Base-by-base conservation (phyloP, 345 rosid genomes). In the Aegle marmelos region DNA sequence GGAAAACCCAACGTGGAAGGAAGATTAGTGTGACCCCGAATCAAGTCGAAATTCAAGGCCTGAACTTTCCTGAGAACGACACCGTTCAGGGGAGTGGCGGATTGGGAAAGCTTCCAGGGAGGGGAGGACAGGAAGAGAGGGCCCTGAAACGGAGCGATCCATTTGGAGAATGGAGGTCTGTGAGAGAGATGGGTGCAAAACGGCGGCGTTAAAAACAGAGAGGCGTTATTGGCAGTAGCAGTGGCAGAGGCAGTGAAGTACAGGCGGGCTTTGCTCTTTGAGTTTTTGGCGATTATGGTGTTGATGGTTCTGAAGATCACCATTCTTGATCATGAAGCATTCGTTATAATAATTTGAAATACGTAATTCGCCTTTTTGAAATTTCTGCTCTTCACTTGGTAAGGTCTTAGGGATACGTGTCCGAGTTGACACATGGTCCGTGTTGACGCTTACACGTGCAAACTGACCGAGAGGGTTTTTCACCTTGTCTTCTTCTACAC, bases 101-200 rank as follows among this genome's bases (percentile, higher is more conserved):
- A 90, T 66, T 91, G 99, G 30, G 82, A 89, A 64, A 95, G 95
- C 84, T 92, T 95, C 98, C 98, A 93, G 16, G 98, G 98, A 21
- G 97, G 93, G 48, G 82, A 84, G 48, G 92, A 86, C 28, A 94
- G 90, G 77, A 91, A 92, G 19, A 91, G 97, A 65, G 98, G 97
- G 57, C 95, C 97, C 37, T 77, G 90, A 37, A 89, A 82, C 13
- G 93, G 95, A 50, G 84, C 79, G n/a, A 90, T 83, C 96, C 94
- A 95, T 87, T 83, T 91, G 39, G 92, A 84, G 69, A 92, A 78
- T 61, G 81, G 88, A 7, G 86, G 85, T 70, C 82, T 76, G 72
- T 36, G 78, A 72, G 30, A 80, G 58, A 53, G 78, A 79, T 78
- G 62, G 78, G 82, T 53, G 16, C 68, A 58, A 76, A 79, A 63